These are phyloP conservation scores for Colletotrichum truncatum DNA, from an alignment of 2,329 filamentous ascomycete species.

Conservation along the genomic window DNA sequence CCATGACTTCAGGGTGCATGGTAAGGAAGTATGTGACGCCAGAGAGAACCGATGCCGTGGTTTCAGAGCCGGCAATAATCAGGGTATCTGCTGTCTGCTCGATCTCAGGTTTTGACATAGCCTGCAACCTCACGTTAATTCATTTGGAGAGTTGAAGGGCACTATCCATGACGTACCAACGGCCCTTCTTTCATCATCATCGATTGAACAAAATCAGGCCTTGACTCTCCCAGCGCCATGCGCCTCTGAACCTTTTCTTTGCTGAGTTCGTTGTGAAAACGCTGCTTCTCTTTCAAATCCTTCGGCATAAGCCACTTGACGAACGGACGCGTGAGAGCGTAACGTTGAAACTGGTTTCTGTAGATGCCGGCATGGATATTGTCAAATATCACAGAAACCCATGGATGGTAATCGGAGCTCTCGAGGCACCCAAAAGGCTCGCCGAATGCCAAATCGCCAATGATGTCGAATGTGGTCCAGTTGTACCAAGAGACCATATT, in stretches of 20 bases:
- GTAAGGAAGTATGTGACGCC: slow-evolving; percentile 51
- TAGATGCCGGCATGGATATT: slow-evolving; percentile 1
- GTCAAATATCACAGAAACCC: slow-evolving; percentile 36
- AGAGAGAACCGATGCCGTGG: slow-evolving; percentile 52
- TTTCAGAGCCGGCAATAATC: slow-evolving; percentile 52
- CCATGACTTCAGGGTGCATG: slow-evolving; percentile 39
- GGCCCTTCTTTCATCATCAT: slow-evolving; percentile 31
- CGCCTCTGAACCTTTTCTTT: slow-evolving; percentile 14
- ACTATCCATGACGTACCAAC: not conserved
- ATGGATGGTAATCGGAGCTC: slow-evolving; percentile 36
- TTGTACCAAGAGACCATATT: slow-evolving; percentile 31
- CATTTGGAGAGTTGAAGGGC: accelerated
- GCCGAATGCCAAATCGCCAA: slow-evolving; percentile 41
- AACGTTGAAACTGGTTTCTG: slow-evolving; percentile 10
- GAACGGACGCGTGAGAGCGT: not conserved
- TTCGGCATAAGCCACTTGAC: slow-evolving; percentile 3
- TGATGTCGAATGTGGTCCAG: slow-evolving; percentile 41
- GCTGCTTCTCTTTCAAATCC: not conserved
- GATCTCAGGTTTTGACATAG: slow-evolving; percentile 9
- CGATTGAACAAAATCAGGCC: slow-evolving; percentile 33
- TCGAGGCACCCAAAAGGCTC: slow-evolving; percentile 40
- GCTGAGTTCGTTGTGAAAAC: slow-evolving; percentile 9
- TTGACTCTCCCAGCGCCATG: slow-evolving; percentile 26
- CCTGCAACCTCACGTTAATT: not conserved
- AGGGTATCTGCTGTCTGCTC: slow-evolving; percentile 31